Conservation (phyloP, 1,284 basidiomycete genomes). For the Golubevia pallescens region DNA sequence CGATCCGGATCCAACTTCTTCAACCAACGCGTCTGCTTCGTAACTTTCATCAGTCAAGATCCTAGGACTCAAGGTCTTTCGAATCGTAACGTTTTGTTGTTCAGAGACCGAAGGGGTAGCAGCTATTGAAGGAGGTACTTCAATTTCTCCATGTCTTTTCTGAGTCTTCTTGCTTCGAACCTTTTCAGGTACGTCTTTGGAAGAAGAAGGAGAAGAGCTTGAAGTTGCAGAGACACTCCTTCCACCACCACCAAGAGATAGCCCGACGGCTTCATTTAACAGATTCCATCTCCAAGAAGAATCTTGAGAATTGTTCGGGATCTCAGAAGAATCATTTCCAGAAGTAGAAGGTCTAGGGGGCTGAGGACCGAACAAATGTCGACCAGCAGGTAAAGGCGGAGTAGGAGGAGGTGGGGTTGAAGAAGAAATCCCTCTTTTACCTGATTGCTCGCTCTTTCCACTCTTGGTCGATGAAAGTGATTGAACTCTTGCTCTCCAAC, state of each 20-base stretch:
- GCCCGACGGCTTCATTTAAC: too few relatives aligned
- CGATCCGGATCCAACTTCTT: not conserved
- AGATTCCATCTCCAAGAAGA: too few relatives aligned
- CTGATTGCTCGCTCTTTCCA: not conserved
- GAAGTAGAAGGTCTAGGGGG: too few relatives aligned
- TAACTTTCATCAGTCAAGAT: not conserved
- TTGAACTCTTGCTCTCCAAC: not conserved
- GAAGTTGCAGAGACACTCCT: not conserved
- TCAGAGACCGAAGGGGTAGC: not conserved
- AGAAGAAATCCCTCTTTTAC: not conserved
- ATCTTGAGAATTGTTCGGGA: too few relatives aligned
- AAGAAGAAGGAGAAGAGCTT: not conserved
- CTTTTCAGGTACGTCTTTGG: not conserved
- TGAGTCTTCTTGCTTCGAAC: not conserved
- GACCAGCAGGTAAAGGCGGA: too few relatives aligned
- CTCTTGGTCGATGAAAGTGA: not conserved
- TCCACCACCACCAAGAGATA: too few relatives aligned
- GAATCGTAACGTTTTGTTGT: not conserved
- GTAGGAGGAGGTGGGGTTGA: not conserved
- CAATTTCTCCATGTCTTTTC: not conserved
- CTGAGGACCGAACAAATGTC: too few relatives aligned
- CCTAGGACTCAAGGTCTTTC: not conserved
- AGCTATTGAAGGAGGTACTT: not conserved
- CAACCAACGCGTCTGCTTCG: not conserved
- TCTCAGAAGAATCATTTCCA: too few relatives aligned